These are phyloP conservation scores for Coemansia sp. DNA, from an alignment of 192 early-diverging fungal genomes.

Conservation along the genomic window DNA sequence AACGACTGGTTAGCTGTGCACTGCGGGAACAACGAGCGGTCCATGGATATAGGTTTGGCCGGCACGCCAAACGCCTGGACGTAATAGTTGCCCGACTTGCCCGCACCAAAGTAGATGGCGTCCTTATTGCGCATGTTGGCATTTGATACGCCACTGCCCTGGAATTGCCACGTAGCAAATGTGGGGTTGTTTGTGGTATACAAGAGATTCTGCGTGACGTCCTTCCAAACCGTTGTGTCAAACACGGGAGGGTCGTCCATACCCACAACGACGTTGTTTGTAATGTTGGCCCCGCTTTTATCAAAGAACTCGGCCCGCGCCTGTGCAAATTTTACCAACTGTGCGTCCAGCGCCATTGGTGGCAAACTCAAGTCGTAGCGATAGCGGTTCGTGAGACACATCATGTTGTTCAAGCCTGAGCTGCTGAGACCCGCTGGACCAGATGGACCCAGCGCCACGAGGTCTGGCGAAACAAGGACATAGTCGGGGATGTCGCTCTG, in stretches of 20 bases:
- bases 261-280: slow-evolving; percentile 16
- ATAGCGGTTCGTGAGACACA: slow-evolving; percentile 38
- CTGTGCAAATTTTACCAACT: slow-evolving; percentile 42
- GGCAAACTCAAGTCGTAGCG: slow-evolving; percentile 28
- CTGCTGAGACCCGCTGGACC: slow-evolving; percentile 20
- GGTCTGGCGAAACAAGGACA: slow-evolving; percentile 42
- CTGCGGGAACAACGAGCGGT: slow-evolving; percentile 19
- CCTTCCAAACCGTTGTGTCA: slow-evolving; percentile 30
- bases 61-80: slow-evolving; percentile 47
- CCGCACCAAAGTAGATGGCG: slow-evolving; percentile 32
- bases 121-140: slow-evolving; percentile 14
- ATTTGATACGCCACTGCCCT: background rate
- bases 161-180: slow-evolving; percentile 43
- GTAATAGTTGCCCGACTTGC: slow-evolving; percentile 32
- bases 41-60: background rate
- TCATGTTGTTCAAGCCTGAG: slow-evolving; percentile 38
- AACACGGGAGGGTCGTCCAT: slow-evolving; percentile 10
- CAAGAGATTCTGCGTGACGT: slow-evolving; percentile 38
- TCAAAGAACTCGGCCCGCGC: slow-evolving; percentile 32
- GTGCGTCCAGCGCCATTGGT: slow-evolving; percentile 35
- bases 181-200: slow-evolving; percentile 33
- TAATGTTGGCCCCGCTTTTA: background rate
- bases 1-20: slow-evolving; percentile 51
- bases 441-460: slow-evolving; percentile 39
- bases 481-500: slow-evolving; percentile 37